Percentiles rank a stretch among this genome's conserved stretches.
Conservation (phyloP, 2,329 filamentous ascomycete genomes). For the Pyrenophora graminea region DNA sequence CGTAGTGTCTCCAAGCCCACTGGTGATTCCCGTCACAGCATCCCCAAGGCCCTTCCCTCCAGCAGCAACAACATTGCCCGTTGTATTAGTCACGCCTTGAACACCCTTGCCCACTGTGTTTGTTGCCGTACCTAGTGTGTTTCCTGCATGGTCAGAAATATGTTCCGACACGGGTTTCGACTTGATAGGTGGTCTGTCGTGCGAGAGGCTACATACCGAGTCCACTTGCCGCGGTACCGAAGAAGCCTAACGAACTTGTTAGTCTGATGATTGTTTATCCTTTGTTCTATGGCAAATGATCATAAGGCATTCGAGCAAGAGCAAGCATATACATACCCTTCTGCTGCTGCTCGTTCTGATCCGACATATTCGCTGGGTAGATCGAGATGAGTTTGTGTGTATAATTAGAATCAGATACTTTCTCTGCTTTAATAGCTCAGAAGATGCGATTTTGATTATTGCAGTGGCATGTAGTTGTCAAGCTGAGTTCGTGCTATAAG, state of each 20-base stretch:
- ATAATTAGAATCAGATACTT: neutral
- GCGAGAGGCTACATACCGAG: conserved; percentile 25
- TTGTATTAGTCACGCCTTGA: conserved; percentile 32
- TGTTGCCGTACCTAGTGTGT: conserved; percentile 40
- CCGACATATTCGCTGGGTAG: conserved; percentile 21
- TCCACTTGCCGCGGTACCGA: conserved; percentile 39
- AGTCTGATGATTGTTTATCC: neutral
- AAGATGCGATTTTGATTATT: too few species aligned
- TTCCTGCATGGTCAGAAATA: conserved; percentile 24
- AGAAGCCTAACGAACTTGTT: conserved; percentile 29
- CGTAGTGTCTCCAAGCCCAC: conserved; percentile 42
- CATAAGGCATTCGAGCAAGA: too few species aligned
- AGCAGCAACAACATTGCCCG: conserved; percentile 38
- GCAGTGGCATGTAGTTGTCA: neutral
- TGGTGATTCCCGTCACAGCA: conserved; percentile 40
- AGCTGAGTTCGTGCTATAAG: conserved; percentile 4
- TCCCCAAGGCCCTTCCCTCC: conserved; percentile 44
- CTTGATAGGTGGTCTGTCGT: neutral
- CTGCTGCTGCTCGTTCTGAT: conserved; percentile 30
- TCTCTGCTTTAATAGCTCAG: too few species aligned
- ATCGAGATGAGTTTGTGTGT: neutral
- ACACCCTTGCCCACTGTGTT: conserved; percentile 44
- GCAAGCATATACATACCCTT: conserved; percentile 24
- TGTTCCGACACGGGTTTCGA: neutral
- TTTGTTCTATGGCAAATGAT: too few species aligned